Base-by-base conservation (phyloP, 116 monocot genomes). In the Trichopus zeylanicus region DNA sequence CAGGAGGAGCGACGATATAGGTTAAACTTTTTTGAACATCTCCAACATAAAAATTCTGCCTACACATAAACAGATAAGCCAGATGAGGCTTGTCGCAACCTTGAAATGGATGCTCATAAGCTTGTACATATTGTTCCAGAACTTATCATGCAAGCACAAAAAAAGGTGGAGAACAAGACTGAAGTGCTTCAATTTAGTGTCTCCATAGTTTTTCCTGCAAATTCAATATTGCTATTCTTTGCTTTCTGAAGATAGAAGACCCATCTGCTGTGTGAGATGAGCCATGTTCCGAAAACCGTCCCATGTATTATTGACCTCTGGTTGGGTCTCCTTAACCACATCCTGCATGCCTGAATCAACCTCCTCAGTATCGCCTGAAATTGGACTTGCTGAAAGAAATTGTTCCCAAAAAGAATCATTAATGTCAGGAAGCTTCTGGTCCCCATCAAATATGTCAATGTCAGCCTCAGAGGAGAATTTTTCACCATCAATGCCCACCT, bases 321-420 rank as follows among this genome's bases (percentile, higher is more conserved):
- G 31, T 22, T 47, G 65, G 10, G 30, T 31, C 29, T 70, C 65
- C 28, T 55, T 52, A 10, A 25, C 37, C n/a, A 72, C 61, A 25
- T 62, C 18, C 42, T 16, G 57, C 59, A 34, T 31, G 25, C 58
- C 53, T 7, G 72, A 78, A 47, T 72, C 78, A 24, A 64, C 46
- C 33, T 73, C 69, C 25, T 69, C 78, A 2, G 52, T 61, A 19
- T 78, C 78, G 13, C 53, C 59, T 5, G 64, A 56, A 39, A 68
- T 16, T 26, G 78, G 68, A 29, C 78, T 78, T 0, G 57, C 29
- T 0, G 47, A 39, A 55, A 78, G 49, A 42, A 78, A 78, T 26
- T 78, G 73, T 49, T 78, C 78, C 73, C 73, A 78, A 31, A 73
- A 78, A 3, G 73, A 49, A 32, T 78, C 78, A 39, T 68, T 69